Evolutionary conservation across 257 asterid species (phyloP), one percentile per base, ranked within the genome.

Genomic region (Rhazya stricta): DNA sequence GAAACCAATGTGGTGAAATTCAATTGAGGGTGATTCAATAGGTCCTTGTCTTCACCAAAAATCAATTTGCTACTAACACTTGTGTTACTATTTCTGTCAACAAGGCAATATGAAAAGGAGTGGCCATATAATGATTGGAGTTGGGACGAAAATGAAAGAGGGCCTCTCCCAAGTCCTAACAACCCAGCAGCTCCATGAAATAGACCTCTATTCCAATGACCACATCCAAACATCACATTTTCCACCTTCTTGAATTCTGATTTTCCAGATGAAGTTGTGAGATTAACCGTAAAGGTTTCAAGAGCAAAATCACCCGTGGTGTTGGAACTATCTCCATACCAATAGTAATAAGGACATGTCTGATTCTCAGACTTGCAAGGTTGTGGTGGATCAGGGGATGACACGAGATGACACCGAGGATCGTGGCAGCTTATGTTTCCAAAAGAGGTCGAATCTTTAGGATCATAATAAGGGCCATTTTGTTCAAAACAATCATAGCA

Each of bases 101-200:
- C 98, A 6, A 93, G 86, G 48, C 98, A 93, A 57, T 93, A 93
- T 4, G 98, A 93, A 42, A 93, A 93, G 0, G 97, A 89, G n/a
- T 88, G 86, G 0, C 97, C 92, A 18, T 91, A 91, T 5, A 86
- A 63, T 0, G 93, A 82, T n/a, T 85, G 95, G 18, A 93, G 86
- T 78, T 93, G 98, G 0, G 98, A 88, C 68, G 98, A 80, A 61
- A 93, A 93, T 5, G 98, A 93, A 27, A 93, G 74, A 0, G 97
- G 92, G 3, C 98, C 98, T 5, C 96, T 66, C 21, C 98, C 98
- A 3, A 93, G 81, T 2, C 98, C 98, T 62, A 93, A 78, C 80
- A 91, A 75, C 3, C 98, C 98, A 2, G 97, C 90, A n/a, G 98
- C 98, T 5, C 98, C 98, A 77, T 93, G 98, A 58, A 93, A 93